phyloP scores from a whole-genome alignment of 2,329 filamentous ascomycete genomes.

The Cryphonectria japonica region DNA sequence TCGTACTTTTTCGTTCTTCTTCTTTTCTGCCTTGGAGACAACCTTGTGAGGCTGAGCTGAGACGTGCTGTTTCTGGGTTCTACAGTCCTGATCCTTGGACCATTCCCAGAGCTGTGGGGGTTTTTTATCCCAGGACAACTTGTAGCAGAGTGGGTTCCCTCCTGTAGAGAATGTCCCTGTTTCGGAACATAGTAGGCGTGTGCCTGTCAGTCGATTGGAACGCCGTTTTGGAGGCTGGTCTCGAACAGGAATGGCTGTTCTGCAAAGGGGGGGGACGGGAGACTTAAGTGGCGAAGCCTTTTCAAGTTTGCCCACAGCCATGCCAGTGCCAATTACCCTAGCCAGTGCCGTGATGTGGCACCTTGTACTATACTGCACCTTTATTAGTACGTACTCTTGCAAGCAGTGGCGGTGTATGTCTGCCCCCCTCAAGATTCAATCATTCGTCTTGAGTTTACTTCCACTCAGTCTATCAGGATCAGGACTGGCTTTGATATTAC shows the following conservation, averaged over 20 bases:
- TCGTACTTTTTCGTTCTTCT: no score
- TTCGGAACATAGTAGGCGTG: background rate
- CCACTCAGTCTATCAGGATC: background rate
- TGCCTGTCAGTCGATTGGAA: background rate
- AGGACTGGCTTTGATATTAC: background rate
- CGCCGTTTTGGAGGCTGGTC: background rate
- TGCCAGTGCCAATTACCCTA: no score
- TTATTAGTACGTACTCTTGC: no score
- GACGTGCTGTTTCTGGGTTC: background rate
- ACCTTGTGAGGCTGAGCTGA: background rate
- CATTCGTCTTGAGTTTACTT: background rate
- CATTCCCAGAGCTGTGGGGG: background rate
- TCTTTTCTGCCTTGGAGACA: background rate
- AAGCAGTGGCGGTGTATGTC: background rate
- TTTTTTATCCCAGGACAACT: no score
- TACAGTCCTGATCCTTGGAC: background rate
- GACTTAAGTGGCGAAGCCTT: background rate
- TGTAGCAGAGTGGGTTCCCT: conserved; percentile 1
- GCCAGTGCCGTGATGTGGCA: background rate
- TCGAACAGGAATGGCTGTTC: conserved; percentile 1
- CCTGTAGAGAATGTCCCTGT: background rate
- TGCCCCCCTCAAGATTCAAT: background rate
- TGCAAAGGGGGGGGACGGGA: background rate
- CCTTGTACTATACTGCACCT: background rate
- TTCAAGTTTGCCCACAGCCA: background rate